Percentiles rank a stretch among this genome's conserved stretches.
Evolutionary conservation across 1,139 yeast genomes (phyloP).

Genomic region (Taphrina flavorubra): DNA sequence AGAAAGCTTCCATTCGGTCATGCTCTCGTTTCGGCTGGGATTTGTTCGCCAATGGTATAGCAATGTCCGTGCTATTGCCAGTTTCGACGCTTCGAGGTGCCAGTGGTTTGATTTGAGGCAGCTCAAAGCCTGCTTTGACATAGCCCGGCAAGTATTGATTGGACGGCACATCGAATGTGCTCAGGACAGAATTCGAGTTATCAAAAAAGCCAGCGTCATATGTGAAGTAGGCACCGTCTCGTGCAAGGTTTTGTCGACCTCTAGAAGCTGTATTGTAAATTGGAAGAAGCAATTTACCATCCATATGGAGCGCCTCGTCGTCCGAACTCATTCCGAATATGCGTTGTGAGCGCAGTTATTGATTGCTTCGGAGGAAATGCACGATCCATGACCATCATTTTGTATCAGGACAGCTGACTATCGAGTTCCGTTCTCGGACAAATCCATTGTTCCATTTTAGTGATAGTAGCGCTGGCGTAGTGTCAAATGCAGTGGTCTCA

Average conservation of each 20-base stretch:
- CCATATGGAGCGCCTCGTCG: background rate
- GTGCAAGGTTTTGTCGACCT: constrained; percentile 16
- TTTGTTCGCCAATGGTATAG: constrained; percentile 10
- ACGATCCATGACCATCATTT: background rate
- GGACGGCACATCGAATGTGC: constrained; percentile 13
- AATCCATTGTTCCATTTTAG: background rate
- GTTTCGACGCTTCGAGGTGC: constrained; percentile 1
- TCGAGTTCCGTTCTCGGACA: background rate
- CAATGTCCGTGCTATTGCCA: background rate
- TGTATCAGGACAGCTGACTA: background rate
- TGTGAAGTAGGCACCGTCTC: constrained; percentile 9
- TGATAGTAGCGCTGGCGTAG: background rate
- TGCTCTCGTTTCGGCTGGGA: background rate
- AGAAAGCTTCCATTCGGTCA: constrained; percentile 24
- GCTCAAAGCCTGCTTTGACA: constrained; percentile 15
- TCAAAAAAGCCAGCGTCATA: background rate
- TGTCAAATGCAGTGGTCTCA: background rate
- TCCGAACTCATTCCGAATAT: background rate
- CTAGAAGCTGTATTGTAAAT: constrained; percentile 8
- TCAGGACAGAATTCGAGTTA: no score
- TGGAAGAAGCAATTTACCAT: constrained; percentile 26
- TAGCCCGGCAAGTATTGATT: constrained; percentile 13
- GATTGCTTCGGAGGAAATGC: no score
- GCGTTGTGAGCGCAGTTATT: background rate
- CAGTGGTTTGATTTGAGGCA: constrained; percentile 7